Evolutionary conservation across 805 yeast genomes (phyloP), one percentile per base, ranked within the genome.

Genomic region (Wickerhamiella occidentalis): DNA sequence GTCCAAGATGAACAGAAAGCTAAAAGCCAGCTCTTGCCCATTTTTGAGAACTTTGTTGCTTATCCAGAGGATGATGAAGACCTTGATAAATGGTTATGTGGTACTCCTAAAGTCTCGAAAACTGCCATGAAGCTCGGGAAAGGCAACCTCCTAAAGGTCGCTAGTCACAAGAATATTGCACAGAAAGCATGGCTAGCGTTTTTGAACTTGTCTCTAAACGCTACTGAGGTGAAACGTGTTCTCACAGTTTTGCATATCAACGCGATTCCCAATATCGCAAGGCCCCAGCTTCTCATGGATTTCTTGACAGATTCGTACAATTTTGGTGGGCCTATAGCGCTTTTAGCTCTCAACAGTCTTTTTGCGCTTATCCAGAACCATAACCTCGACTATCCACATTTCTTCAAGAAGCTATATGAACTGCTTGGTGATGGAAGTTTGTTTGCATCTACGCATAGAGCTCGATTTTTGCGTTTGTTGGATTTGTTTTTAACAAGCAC

Each of bases 301-400:
- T 92, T 90, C 62, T 70, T 90, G 52, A 86, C 96, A 0, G 94
- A 85, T 53, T 80, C 94, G 2, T 88, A 86, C 61, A 73, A 83
- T 55, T 67, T 74, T 47, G 70, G 77, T 42, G 79, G 77, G 3
- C 72, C 81, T 6, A 69, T 81, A 12, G 82, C 88, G 15, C 76
- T 90, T 40, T 67, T 92, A 48, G 81, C 97, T 1, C 72, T 90
- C 57, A 90, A 87, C 64, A 94, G 96, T 9, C 69, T 90, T 47
- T 90, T 86, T 66, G 86, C 79, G 58, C 71, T 90, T 52, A 90
- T 90, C 80, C 84, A 77, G 58, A 71, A 73, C 50, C 78, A 77
- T 64, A 88, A 88, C 61, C 71, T 90, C 57, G 97, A 90, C 60
- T 90, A 90, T 63, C 96, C 97, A 15, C 81, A 86, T 54, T 92